Evolutionary conservation across 2,329 filamentous ascomycete species (phyloP).

Genomic region (Pestalotiopsis fici): DNA sequence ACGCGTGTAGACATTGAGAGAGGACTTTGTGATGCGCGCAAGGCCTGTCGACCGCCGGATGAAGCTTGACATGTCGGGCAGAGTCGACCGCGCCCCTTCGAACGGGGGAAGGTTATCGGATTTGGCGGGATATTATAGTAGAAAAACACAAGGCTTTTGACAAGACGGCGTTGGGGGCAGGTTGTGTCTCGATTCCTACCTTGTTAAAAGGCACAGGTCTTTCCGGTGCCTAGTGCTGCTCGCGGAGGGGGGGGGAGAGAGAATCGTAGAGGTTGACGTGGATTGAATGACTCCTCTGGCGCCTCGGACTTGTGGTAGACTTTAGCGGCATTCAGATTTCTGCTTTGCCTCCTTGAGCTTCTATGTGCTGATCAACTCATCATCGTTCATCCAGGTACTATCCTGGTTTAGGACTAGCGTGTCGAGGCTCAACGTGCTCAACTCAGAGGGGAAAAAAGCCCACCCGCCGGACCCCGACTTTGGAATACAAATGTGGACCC

Average conservation of each 20-base stretch:
- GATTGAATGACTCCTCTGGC: background rate
- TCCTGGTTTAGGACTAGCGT: background rate
- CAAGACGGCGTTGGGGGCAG: background rate
- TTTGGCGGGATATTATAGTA: constrained; percentile 14
- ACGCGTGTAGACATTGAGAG: constrained; percentile 22
- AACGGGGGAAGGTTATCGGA: constrained; percentile 14
- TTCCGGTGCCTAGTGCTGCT: background rate
- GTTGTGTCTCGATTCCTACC: background rate
- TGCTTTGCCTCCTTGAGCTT: constrained; percentile 16
- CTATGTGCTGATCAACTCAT: constrained; percentile 5
- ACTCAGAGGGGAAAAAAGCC: too few relatives aligned
- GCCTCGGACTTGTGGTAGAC: constrained; percentile 1
- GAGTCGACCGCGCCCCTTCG: constrained; percentile 15
- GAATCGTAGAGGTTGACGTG: background rate
- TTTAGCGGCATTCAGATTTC: constrained; percentile 14
- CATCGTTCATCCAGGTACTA: background rate
- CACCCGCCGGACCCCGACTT: background rate
- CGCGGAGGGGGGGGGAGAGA: background rate
- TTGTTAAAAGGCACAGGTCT: constrained; percentile 3
- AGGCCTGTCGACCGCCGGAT: constrained; percentile 29
- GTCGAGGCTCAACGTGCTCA: background rate
- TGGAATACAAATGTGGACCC: background rate
- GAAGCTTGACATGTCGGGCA: constrained; percentile 33
- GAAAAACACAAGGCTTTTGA: background rate
- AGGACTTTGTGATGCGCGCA: constrained; percentile 23